Evolutionary conservation across 225 moss, liverwort and hornwort species (phyloP).

Genomic region (Climacium dendroides): DNA sequence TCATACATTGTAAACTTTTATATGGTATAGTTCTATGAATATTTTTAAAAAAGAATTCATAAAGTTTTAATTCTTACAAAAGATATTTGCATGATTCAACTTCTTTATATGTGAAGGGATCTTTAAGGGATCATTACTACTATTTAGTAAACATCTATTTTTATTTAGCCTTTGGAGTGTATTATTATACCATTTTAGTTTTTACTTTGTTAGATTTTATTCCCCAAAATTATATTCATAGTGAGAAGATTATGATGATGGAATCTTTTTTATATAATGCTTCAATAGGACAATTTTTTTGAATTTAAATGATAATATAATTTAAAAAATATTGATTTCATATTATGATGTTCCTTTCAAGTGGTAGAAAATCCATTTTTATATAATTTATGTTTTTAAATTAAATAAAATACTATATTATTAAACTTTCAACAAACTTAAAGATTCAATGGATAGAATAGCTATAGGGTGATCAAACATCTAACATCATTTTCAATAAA

Average conservation of each 20-base stretch:
- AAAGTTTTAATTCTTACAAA: neutral
- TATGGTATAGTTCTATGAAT: rapidly evolving
- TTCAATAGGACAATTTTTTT: no score
- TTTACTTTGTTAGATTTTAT: neutral
- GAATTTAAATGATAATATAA: neutral
- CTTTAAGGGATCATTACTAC: no score
- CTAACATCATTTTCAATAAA: neutral
- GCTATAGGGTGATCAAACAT: neutral
- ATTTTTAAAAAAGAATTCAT: no score
- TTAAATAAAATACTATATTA: neutral
- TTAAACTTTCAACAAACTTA: neutral
- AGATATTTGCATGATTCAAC: neutral
- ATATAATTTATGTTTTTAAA: neutral
- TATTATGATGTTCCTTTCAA: neutral
- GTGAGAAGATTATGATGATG: neutral
- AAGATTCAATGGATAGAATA: neutral
- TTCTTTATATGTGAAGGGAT: rapidly evolving
- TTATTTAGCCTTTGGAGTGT: neutral
- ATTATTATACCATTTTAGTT: rapidly evolving
- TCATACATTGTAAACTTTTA: neutral
- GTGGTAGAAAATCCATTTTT: neutral
- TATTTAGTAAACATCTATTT: neutral
- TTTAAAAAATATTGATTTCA: neutral
- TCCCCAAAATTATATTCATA: neutral
- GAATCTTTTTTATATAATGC: neutral